Conservation (phyloP, 176 grass and related monocot species). For the Oryza coarctata region DNA sequence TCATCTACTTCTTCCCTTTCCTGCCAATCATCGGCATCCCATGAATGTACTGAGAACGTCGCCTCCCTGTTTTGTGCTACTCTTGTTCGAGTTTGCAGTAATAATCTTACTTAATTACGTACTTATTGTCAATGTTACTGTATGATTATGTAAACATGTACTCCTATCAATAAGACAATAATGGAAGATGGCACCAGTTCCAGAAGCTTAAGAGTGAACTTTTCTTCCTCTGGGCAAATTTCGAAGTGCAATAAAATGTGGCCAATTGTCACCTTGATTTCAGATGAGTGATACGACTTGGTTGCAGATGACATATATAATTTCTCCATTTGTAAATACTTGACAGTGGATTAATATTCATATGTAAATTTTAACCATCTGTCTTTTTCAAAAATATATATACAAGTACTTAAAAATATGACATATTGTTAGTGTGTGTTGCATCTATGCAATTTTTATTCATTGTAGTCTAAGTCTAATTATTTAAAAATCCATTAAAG, state of each 20-base stretch:
- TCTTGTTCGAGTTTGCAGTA: neutral
- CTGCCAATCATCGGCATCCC: constrained; percentile 54
- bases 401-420: no score
- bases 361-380: no score
- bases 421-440: no score
- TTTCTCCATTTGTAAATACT: no score
- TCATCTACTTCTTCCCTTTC: constrained; percentile 57
- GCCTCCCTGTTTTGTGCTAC: neutral
- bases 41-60: neutral
- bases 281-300: neutral
- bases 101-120: neutral
- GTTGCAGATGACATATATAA: neutral
- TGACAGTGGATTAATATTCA: no score
- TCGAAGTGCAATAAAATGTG: neutral
- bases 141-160: neutral
- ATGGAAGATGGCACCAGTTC: neutral
- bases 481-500: no score
- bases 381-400: no score
- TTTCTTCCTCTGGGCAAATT: neutral
- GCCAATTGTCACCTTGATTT: neutral
- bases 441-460: no score
- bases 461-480: no score
- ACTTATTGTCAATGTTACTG: neutral
- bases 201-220: neutral
- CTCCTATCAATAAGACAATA: neutral